phyloP scores from a whole-genome alignment of 805 yeast genomes.

The Candida fluviatilis region DNA sequence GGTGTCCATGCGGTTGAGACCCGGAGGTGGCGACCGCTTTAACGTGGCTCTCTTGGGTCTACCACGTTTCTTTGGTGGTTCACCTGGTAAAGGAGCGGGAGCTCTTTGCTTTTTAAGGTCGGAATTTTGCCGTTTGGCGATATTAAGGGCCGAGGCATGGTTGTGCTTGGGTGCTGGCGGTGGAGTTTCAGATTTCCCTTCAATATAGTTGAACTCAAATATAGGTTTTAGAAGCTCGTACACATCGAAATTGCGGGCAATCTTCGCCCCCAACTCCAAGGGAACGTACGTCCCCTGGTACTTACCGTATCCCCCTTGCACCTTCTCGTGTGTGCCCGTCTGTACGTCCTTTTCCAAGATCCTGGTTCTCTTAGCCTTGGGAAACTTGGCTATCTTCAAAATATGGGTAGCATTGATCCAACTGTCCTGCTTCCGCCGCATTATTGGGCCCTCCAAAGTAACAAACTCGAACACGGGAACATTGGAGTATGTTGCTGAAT shows the following conservation, averaged over 20 bases:
- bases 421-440: constrained; percentile 61
- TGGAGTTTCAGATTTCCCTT: constrained; percentile 39
- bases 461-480: constrained; percentile 68
- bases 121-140: constrained; percentile 27
- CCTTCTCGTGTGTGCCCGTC: constrained; percentile 63
- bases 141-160: constrained; percentile 43
- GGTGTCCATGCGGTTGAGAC: neutral
- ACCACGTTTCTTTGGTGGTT: constrained; percentile 33
- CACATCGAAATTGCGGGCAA: constrained; percentile 37
- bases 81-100: constrained; percentile 16
- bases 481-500: constrained; percentile 72
- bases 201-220: constrained; percentile 52
- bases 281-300: constrained; percentile 52
- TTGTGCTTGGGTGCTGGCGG: constrained; percentile 46
- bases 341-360: constrained; percentile 61
- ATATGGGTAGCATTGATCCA: constrained; percentile 73
- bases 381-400: constrained; percentile 63
- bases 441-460: constrained; percentile 64
- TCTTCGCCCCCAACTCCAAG: constrained; percentile 34
- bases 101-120: constrained; percentile 7
- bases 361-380: constrained; percentile 59
- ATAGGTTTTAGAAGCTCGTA: constrained; percentile 58
- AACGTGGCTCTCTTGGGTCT: constrained; percentile 33
- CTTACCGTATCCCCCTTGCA: constrained; percentile 72
- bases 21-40: constrained; percentile 14